These are phyloP conservation scores for Wickerhamomyces sp. DNA, from an alignment of 1,139 yeast genomes.

Conservation along the genomic window DNA sequence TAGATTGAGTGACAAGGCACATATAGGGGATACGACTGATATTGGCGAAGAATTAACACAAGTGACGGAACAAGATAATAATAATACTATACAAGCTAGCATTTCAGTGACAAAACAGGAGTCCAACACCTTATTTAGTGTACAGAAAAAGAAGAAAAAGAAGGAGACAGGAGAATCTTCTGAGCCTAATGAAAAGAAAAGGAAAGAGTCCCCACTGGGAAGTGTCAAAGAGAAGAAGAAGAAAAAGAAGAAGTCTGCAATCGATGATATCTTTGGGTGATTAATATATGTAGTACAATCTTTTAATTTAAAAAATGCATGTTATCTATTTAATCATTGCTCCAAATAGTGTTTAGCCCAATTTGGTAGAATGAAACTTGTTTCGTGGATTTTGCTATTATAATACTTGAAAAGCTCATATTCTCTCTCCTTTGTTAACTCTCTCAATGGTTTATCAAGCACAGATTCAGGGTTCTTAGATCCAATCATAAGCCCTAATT, in stretches of 20 bases:
- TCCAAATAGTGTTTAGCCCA: slow-evolving; percentile 58
- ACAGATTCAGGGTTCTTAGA: slow-evolving; percentile 52
- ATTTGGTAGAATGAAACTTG: slow-evolving; percentile 82
- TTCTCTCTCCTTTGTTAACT: slow-evolving; percentile 45
- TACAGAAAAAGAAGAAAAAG: slow-evolving; percentile 6
- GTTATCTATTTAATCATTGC: slow-evolving; percentile 4
- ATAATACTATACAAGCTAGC: too few species aligned
- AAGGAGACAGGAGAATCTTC: slow-evolving; percentile 6
- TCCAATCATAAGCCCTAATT: slow-evolving; percentile 83
- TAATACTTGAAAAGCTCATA: slow-evolving; percentile 62
- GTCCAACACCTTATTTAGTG: slow-evolving; percentile 1
- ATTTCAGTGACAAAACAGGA: too few species aligned
- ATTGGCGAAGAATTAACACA: slow-evolving; percentile 11
- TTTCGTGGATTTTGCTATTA: slow-evolving; percentile 63
- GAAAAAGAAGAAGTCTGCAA: slow-evolving; percentile 44
- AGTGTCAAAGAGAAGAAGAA: slow-evolving; percentile 43
- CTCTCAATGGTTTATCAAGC: slow-evolving; percentile 54
- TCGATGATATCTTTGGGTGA: slow-evolving; percentile 56
- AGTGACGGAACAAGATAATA: too few species aligned
- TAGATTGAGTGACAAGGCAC: too few species aligned
- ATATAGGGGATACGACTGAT: slow-evolving; percentile 5
- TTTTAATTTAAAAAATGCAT: not conserved
- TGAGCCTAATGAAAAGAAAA: slow-evolving; percentile 23
- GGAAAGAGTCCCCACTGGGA: too few species aligned
- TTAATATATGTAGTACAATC: slow-evolving; percentile 1